Percentiles rank a stretch among this genome's conserved stretches.
Conservation (phyloP, 2,329 filamentous ascomycete species). For the Cladosporium austrohemisphaericum region DNA sequence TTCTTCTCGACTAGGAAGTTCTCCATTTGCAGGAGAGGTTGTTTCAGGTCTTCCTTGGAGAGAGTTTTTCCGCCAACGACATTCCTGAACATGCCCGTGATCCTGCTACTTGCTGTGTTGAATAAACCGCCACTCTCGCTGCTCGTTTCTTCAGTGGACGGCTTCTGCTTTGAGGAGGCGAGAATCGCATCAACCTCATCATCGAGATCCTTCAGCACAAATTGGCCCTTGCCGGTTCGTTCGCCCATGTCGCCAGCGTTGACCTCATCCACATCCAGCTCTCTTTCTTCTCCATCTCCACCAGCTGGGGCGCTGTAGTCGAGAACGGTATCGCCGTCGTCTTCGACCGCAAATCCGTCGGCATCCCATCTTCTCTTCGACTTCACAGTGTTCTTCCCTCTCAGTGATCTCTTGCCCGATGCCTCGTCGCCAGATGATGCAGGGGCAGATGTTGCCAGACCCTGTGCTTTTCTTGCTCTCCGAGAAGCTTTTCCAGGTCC, state of each 20-base stretch:
- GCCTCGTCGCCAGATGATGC: constrained; percentile 82
- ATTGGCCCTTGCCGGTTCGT: constrained; percentile 81
- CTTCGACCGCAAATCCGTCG: constrained; percentile 81
- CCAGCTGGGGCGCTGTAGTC: constrained; percentile 77
- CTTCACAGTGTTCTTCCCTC: constrained; percentile 61
- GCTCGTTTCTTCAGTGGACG: constrained; percentile 52
- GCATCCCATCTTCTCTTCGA: constrained; percentile 90
- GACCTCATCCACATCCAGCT: constrained; percentile 64
- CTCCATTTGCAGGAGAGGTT: constrained; percentile 93
- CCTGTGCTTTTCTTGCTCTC: constrained; percentile 68
- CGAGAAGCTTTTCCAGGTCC: constrained; percentile 77
- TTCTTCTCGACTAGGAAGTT: constrained; percentile 94
- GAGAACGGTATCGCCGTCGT: constrained; percentile 69
- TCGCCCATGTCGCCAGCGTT: constrained; percentile 80
- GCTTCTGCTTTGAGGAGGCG: constrained; percentile 65
- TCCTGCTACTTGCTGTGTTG: constrained; percentile 73
- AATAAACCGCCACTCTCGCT: constrained; percentile 63
- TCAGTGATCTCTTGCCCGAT: constrained; percentile 45
- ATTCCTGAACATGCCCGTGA: constrained; percentile 87
- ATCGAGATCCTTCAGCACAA: constrained; percentile 87
- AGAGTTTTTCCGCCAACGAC: constrained; percentile 91
- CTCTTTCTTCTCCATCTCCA: constrained; percentile 48
- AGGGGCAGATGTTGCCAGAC: constrained; percentile 51
- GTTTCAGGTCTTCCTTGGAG: constrained; percentile 82
- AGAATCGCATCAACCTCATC: constrained; percentile 91